Conservation (phyloP, 202 grass and related monocot genomes). For the Digitaria exilis region DNA sequence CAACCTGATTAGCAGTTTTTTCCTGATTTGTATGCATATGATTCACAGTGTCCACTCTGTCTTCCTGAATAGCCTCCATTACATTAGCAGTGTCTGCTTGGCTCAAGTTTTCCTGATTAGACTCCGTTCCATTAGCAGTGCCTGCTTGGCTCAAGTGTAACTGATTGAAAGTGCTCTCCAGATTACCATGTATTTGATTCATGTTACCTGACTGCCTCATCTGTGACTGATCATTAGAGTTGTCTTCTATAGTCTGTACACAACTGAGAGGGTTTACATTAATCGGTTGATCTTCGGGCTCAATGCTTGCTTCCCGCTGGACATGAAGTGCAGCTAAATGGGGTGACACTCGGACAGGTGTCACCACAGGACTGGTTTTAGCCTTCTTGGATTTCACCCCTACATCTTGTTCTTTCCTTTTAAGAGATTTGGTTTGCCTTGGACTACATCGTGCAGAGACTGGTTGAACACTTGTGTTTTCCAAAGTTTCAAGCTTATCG, state of each 20-base stretch:
- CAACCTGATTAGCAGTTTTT: constrained; percentile 6
- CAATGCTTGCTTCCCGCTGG: constrained; percentile 20
- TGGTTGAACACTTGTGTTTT: not conserved
- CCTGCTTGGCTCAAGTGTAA: constrained; percentile 33
- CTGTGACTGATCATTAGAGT: constrained; percentile 1
- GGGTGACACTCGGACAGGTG: constrained; percentile 38
- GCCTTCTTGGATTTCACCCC: constrained; percentile 34
- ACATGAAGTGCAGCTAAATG: constrained; percentile 49
- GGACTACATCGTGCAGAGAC: constrained; percentile 1
- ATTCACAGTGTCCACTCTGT: constrained; percentile 3
- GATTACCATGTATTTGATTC: constrained; percentile 10
- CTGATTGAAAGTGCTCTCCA: not conserved
- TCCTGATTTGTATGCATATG: not conserved
- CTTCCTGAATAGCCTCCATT: not conserved
- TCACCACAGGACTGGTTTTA: constrained; percentile 30
- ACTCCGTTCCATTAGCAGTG: not conserved
- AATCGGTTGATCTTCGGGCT: constrained; percentile 25
- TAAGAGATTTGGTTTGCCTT: constrained; percentile 30
- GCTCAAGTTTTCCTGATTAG: not conserved
- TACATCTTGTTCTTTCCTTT: constrained; percentile 35
- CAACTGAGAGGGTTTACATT: constrained; percentile 24
- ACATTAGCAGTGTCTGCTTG: not conserved
- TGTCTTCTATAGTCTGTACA: constrained; percentile 17
- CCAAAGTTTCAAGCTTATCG: constrained; percentile 17
- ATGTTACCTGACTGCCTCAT: not conserved